Evolutionary conservation across 306 rosid genomes (phyloP).

Genomic region (Vigna nakashimae): DNA sequence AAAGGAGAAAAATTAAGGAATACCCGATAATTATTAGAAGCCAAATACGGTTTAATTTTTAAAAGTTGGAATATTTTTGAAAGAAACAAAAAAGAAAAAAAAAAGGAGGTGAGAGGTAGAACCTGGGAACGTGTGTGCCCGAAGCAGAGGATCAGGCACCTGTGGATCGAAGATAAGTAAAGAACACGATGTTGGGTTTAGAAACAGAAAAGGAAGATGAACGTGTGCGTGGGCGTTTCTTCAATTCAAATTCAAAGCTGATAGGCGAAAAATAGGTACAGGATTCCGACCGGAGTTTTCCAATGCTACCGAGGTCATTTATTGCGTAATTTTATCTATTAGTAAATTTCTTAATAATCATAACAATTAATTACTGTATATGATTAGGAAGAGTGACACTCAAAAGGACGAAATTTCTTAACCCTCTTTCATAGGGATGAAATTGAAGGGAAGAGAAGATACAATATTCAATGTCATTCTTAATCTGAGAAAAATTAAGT

Average conservation of each 20-base stretch:
- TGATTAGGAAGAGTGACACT: neutral
- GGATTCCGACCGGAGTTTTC: constrained; percentile 22
- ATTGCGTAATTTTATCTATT: constrained; percentile 6
- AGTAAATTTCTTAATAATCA: neutral
- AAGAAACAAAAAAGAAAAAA: neutral
- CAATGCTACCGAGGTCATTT: constrained; percentile 28
- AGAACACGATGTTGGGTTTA: constrained; percentile 39
- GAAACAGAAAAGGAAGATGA: neutral
- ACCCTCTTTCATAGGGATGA: too few species aligned
- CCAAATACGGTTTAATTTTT: constrained; percentile 19
- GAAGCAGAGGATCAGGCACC: constrained; percentile 33
- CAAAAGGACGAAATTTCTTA: neutral
- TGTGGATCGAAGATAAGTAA: constrained; percentile 39
- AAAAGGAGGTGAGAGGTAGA: neutral
- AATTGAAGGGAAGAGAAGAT: too few species aligned
- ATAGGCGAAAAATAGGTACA: constrained; percentile 24
- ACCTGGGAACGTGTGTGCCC: constrained; percentile 35
- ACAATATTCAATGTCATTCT: too few species aligned
- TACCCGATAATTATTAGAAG: constrained; percentile 23
- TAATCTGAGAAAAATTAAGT: too few species aligned
- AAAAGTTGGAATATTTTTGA: neutral
- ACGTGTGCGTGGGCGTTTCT: constrained; percentile 16
- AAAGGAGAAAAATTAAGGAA: constrained; percentile 15
- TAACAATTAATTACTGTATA: neutral
- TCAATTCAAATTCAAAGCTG: constrained; percentile 36